Evolutionary conservation across 164 flowering plant species (phyloP).

Genomic region (Pachysandra terminalis): DNA sequence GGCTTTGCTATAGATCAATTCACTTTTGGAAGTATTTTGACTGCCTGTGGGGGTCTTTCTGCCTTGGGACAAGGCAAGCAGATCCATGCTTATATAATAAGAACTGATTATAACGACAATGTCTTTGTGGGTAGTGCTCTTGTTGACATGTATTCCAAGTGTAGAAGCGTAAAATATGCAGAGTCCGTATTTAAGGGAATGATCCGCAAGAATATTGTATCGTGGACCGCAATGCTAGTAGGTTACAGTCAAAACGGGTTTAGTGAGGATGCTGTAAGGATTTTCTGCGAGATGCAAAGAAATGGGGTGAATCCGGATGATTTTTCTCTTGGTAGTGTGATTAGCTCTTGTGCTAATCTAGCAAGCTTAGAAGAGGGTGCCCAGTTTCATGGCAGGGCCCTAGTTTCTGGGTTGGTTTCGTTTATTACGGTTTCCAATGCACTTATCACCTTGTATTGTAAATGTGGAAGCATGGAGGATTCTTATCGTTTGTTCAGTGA

Average conservation of each 20-base stretch:
- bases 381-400: slow-evolving; percentile 68
- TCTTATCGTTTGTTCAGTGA: slow-evolving; percentile 57
- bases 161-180: slow-evolving; percentile 48
- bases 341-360: slow-evolving; percentile 84
- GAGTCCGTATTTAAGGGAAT: slow-evolving; percentile 62
- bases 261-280: slow-evolving; percentile 65
- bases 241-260: slow-evolving; percentile 82
- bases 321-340: slow-evolving; percentile 73
- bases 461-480: slow-evolving; percentile 72
- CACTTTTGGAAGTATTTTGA: slow-evolving; percentile 74
- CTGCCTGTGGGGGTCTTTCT: slow-evolving; percentile 67
- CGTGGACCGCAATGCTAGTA: slow-evolving; percentile 89
- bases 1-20: slow-evolving; percentile 63
- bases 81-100: slow-evolving; percentile 55
- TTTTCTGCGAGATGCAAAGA: slow-evolving; percentile 65
- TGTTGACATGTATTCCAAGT: slow-evolving; percentile 84
- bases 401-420: slow-evolving; percentile 55
- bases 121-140: slow-evolving; percentile 83
- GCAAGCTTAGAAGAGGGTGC: slow-evolving; percentile 85
- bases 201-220: slow-evolving; percentile 57
- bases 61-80: slow-evolving; percentile 65
- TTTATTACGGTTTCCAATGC: slow-evolving; percentile 74
- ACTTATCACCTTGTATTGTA: slow-evolving; percentile 70
- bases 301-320: slow-evolving; percentile 65
- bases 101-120: slow-evolving; percentile 45